phyloP scores from a whole-genome alignment of 768 basidiomycete species.

The Termitomyces sp. region DNA sequence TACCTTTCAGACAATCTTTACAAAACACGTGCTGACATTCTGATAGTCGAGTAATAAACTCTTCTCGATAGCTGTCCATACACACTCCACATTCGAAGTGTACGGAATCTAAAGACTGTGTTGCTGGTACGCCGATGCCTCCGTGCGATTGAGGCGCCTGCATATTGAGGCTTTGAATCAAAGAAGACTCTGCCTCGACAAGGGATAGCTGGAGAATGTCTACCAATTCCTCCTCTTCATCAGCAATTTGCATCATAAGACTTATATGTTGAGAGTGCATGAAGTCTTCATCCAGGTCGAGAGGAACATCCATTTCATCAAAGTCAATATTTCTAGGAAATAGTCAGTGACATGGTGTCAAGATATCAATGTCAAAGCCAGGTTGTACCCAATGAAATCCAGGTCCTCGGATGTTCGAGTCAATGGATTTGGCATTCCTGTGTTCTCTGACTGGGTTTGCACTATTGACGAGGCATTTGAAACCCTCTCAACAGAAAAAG shows the following conservation, averaged over 20 bases:
- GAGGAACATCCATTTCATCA: too few relatives aligned
- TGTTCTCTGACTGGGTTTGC: neutral
- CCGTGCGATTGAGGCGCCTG: neutral
- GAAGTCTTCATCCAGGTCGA: neutral
- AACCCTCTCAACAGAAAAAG: neutral
- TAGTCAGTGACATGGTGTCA: neutral
- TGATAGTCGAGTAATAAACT: slow-evolving; percentile 1
- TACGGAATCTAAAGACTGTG: neutral
- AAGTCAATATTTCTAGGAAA: neutral
- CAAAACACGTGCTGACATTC: slow-evolving; percentile 51
- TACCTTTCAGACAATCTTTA: slow-evolving; percentile 40
- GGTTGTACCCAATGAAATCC: neutral
- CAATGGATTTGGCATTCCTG: neutral
- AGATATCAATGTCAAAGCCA: neutral
- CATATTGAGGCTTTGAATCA: neutral
- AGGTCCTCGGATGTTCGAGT: neutral
- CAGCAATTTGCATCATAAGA: neutral
- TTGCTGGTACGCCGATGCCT: neutral
- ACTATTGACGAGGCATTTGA: neutral
- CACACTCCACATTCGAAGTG: slow-evolving; percentile 43
- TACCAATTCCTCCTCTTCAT: neutral
- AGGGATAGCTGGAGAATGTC: neutral
- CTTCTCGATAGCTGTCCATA: slow-evolving; percentile 36
- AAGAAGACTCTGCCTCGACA: neutral
- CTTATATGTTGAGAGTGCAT: neutral